Base-by-base conservation (phyloP, 148 eudicot species). In the Simmondsia chinensis region DNA sequence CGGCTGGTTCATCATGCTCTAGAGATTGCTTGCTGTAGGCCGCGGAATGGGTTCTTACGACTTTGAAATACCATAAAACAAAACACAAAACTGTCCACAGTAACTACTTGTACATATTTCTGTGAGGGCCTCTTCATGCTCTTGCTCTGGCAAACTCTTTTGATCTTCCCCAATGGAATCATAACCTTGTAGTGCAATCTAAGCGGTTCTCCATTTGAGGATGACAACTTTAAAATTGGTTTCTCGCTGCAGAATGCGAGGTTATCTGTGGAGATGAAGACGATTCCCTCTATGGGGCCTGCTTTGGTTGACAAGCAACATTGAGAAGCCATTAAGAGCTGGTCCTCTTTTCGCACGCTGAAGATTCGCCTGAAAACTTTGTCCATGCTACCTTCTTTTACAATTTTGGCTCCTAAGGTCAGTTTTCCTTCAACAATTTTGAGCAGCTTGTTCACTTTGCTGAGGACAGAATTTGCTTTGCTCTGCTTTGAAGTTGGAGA, bases 1-100 rank as follows among this genome's bases (percentile, higher is more conserved):
- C n/a, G 13, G 9, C 2, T 9, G n/a, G 1, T 3, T 22, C 31
- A 20, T 11, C 9, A 16, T 20, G 41, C 24, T 39, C 19, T 20
- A 9, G 41, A 30, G 16, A 61, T 37, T 29, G 60, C 52, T 13
- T 61, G 31, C 10, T 52, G 55, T 27, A 68, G 10, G 21, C 64
- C 51, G 6, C 35, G 49, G 21, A 61, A 57, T 6, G 61, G 46
- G 30, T 39, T 74, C 25, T 33, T 60, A 26, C 61, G 45, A 52
- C 43, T 66, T 4, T 55, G 25, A 34, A 74, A 54, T 28, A 69
- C 73, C 69, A 59, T 53, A 36, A 72, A 72, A 73, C 78, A 72
- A 31, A 72, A 72, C 27, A 56, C 70, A 14, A 49, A 66, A 8
- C 50, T 47, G 13, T 72, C 77, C 6, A 36, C 29, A 0, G 72